Percentiles rank a stretch among this genome's conserved stretches.
These are phyloP conservation scores for Pichia gijzeniarum DNA, from an alignment of 805 yeast genomes.

Conservation along the genomic window DNA sequence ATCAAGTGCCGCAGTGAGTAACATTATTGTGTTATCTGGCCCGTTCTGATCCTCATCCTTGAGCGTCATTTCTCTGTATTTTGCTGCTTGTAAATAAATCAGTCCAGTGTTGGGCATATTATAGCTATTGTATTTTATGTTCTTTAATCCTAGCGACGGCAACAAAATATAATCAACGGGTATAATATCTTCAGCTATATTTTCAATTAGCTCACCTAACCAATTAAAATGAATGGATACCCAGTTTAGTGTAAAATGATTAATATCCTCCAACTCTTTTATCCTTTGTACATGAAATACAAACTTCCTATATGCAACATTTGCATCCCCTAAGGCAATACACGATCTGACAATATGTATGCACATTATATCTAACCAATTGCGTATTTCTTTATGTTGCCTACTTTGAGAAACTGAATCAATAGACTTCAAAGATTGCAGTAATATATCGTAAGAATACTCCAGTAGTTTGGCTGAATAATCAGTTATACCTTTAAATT, in stretches of 20 bases:
- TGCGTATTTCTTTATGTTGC: slow-evolving; percentile 40
- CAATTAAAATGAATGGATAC: slow-evolving; percentile 54
- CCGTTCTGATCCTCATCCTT: not conserved
- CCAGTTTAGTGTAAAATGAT: slow-evolving; percentile 38
- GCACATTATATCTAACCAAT: slow-evolving; percentile 52
- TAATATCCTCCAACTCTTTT: slow-evolving; percentile 10
- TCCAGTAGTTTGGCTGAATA: slow-evolving; percentile 45
- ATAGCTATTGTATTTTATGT: slow-evolving; percentile 16
- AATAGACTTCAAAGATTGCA: slow-evolving; percentile 32
- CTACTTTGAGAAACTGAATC: slow-evolving; percentile 18
- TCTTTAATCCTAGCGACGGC: slow-evolving; percentile 24
- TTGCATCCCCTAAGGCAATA: slow-evolving; percentile 51
- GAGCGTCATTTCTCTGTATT: slow-evolving; percentile 10
- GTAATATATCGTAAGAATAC: slow-evolving; percentile 44
- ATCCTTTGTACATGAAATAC: slow-evolving; percentile 55
- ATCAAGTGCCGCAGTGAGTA: slow-evolving; percentile 33
- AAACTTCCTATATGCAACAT: slow-evolving; percentile 58
- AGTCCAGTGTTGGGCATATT: slow-evolving; percentile 40
- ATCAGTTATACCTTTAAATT: slow-evolving; percentile 41
- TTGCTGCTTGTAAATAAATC: slow-evolving; percentile 33
- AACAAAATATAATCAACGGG: slow-evolving; percentile 31
- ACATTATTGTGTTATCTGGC: slow-evolving; percentile 16
- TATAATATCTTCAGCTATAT: slow-evolving; percentile 27
- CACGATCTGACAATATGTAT: slow-evolving; percentile 58
- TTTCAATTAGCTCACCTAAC: slow-evolving; percentile 51